Evolutionary conservation across 2,329 filamentous ascomycete species (phyloP).

Genomic region (Cordyceps pruinosa): DNA sequence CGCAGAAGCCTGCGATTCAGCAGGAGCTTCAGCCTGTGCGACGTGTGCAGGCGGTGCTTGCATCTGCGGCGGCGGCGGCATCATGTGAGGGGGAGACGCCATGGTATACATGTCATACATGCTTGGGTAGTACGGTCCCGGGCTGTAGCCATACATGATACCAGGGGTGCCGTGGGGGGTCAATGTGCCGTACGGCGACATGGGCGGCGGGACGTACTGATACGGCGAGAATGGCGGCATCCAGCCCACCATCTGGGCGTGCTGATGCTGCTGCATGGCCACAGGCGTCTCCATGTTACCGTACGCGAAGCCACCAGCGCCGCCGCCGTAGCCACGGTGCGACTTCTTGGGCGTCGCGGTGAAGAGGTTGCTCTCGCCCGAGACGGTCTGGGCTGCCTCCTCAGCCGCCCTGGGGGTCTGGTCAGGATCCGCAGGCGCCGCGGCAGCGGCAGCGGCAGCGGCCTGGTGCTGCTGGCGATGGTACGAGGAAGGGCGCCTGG

Average conservation of each 20-base stretch:
- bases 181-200: constrained; percentile 15
- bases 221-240: constrained; percentile 15
- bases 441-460: neutral
- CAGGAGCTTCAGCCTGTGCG: neutral
- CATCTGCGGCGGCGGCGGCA: constrained; percentile 15
- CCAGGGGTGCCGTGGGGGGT: constrained; percentile 17
- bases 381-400: neutral
- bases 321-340: neutral
- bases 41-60: neutral
- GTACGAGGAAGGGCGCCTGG: neutral
- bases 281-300: constrained; percentile 11
- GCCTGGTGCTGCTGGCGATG: too few relatives aligned
- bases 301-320: neutral
- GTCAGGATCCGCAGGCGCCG: neutral
- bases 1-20: neutral
- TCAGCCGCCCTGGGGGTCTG: neutral
- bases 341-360: constrained; percentile 11
- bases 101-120: constrained; percentile 17
- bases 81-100: constrained; percentile 17
- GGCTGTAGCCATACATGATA: constrained; percentile 20
- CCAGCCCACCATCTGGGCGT: constrained; percentile 15
- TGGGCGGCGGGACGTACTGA: constrained; percentile 9
- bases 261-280: neutral
- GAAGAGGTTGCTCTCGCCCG: neutral
- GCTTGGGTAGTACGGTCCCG: constrained; percentile 15